phyloP scores from a whole-genome alignment of 2,329 filamentous ascomycete species.

The Pseudogymnoascus sp. region DNA sequence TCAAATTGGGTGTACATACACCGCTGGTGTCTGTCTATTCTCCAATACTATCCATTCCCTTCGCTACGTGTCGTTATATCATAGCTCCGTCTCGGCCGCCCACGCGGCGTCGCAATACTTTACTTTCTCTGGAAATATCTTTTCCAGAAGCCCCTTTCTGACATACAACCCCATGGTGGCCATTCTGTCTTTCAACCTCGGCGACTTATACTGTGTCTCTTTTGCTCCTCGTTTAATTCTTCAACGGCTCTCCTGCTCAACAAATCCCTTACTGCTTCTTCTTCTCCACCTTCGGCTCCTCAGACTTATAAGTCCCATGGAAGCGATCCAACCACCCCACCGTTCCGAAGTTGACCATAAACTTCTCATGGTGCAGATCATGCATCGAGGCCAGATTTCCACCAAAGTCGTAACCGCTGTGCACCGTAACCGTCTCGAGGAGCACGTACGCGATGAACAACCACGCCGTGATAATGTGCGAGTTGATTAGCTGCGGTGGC shows the following conservation, averaged over 20 bases:
- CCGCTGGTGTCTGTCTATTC: neutral
- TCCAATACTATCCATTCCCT: neutral
- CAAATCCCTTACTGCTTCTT: neutral
- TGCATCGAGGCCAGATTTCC: slow-evolving; percentile 39
- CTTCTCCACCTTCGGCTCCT: neutral
- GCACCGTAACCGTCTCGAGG: slow-evolving; percentile 44
- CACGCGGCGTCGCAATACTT: neutral
- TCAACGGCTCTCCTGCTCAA: neutral
- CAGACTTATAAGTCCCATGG: slow-evolving; percentile 37
- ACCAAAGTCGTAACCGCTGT: slow-evolving; percentile 51
- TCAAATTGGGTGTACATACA: neutral
- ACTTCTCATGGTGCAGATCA: slow-evolving; percentile 50
- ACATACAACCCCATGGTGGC: neutral
- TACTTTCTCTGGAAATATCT: neutral
- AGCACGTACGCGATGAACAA: slow-evolving; percentile 40
- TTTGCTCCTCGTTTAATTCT: neutral
- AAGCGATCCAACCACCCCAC: slow-evolving; percentile 47
- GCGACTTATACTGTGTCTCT: neutral
- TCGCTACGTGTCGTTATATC: neutral
- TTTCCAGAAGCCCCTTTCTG: neutral
- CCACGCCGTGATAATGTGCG: slow-evolving; percentile 47
- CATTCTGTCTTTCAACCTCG: neutral
- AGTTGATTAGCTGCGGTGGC: slow-evolving; percentile 37
- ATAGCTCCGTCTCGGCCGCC: neutral
- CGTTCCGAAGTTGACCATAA: slow-evolving; percentile 45